Evolutionary conservation across 108 stramenopile species (phyloP), one percentile per base, ranked within the genome.

Genomic region (Chaetoceros muelleri): DNA sequence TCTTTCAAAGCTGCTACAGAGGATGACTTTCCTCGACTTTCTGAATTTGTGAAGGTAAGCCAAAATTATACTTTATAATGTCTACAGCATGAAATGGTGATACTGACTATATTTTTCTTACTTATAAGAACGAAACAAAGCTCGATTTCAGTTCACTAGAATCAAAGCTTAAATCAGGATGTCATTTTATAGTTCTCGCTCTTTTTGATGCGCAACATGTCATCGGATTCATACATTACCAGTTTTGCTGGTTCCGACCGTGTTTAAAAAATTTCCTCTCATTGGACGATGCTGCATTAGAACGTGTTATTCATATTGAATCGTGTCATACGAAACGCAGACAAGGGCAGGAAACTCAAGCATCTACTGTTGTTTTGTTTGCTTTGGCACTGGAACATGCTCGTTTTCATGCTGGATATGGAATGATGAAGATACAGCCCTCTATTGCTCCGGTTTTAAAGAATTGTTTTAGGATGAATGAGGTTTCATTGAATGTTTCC

Each of bases 321-420:
- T 26, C 19, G 26, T 19, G 16, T 21, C 48, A 25, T 31, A 16
- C n/a, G 25, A 19, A 59, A 22, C 46, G 13, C n/a, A 26, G 46
- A 21, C 24, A 23, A 48, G 19, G 26, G 30, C 55, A 69, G 24
- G 60, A 53, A 49, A 65, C 60, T 27, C n/a, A n/a, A n/a, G 46
- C 59, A 24, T 57, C 59, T 48, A 46, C 58, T 44, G 49, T 81
- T 0, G 28, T 65, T 10, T 57, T 85, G 46, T 25, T 73, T 18
- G 66, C 84, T 8, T 51, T 87, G 24, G 73, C 73, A 22, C 55
- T 84, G 29, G 78, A 82, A 25, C 86, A 88, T 67, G 73, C 82
- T 19, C 57, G 76, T 16, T 66, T 54, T 45, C 59, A 75, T 64
- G 71, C 82, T 44, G 78, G 69, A 66, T 88, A 82, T 71, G 80